Evolutionary conservation across 176 grass and related monocot species (phyloP), one percentile per base, ranked within the genome.

Genomic region (Coix lacrymajobi): DNA sequence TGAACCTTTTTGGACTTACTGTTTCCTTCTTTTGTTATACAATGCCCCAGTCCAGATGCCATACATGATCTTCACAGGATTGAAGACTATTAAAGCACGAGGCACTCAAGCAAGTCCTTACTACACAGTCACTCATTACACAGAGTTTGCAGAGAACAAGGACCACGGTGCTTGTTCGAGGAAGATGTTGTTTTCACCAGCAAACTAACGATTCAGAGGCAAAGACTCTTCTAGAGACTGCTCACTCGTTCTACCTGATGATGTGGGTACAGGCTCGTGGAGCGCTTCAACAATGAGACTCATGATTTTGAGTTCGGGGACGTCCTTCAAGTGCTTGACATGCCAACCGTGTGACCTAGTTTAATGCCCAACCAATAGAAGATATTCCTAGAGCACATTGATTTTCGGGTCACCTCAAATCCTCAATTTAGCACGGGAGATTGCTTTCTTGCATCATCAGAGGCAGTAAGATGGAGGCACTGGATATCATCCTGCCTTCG

Each of bases 81-180:
- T 75, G 92, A 98, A 80, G 96, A 98, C 87, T 98, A 95, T n/a
- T 46, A 98, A 95, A 90, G 96, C 96, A 69, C 93, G 92, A 84
- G 96, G 96, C 66, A 93, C 92, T 77, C 92, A 95, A 91, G 96
- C 92, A 81, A 95, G 96, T 76, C 96, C 91, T 25, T 95, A 95
- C 65, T 95, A 86, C 36, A 95, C 92, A 16, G 80, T 93, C 19
- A 93, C 90, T 44, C 86, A 93, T 86, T 95, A 95, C 57, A 93
- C 89, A 12, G 92, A 98, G 25, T 95, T 93, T 77, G 84, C 90
- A 57, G 89, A 95, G 76, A 93, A 83, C 69, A 93, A 95, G 83
- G 92, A 95, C n/a, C 26, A 86, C 79, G 0, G 95, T 98, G 63
- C 86, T 98, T 57, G 66, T 98, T 65, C 88, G 96, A 12, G 96